These are phyloP conservation scores for Effrenium voratum DNA, from an alignment of 73 alveolate species.

Conservation along the genomic window DNA sequence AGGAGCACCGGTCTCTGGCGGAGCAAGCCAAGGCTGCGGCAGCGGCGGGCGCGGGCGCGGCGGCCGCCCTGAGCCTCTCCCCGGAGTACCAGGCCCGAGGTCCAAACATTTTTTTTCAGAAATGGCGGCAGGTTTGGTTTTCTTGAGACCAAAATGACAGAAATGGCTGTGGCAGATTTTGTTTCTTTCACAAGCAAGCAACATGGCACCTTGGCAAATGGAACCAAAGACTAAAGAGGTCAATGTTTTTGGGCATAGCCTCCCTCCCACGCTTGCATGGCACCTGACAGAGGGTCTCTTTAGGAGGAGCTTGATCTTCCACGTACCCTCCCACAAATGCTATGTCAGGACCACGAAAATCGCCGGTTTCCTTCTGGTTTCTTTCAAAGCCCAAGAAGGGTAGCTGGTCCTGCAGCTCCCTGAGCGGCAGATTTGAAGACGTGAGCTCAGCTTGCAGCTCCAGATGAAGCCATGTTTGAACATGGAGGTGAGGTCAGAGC, in stretches of 20 bases:
- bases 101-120: no score
- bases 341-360: no score
- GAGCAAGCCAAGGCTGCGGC: conserved; percentile 54
- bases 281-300: no score
- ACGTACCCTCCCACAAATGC: no score
- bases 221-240: neutral
- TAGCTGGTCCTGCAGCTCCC: no score
- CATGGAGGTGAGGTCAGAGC: no score
- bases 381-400: no score
- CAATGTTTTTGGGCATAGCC: neutral
- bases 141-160: neutral
- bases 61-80: neutral
- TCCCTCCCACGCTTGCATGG: neutral
- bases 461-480: no score
- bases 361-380: no score
- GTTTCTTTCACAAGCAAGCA: neutral
- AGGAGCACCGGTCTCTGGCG: conserved; percentile 74
- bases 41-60: neutral
- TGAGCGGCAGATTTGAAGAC: no score
- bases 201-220: neutral
- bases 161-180: neutral
- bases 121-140: neutral
- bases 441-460: no score
- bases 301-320: no score
- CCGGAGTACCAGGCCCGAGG: neutral